Evolutionary conservation across 1,284 basidiomycete genomes (phyloP), one percentile per base, ranked within the genome.

Genomic region (Apiotrichum siamense): DNA sequence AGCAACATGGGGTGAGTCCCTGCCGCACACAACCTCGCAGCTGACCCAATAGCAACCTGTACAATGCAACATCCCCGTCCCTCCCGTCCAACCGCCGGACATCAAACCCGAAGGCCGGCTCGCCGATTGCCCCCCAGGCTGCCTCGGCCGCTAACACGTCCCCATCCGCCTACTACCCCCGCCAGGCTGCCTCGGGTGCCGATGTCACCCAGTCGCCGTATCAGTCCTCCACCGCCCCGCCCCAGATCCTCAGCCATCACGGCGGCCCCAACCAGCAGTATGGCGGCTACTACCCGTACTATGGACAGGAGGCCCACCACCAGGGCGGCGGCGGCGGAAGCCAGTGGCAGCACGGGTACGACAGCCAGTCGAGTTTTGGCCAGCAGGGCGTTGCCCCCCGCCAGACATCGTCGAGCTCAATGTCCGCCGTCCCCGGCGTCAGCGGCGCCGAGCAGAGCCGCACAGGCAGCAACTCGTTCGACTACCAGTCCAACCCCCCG

Each of bases 101-200:
- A 3, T 66, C 64, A 15, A 62, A 61, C 43, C 58, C 54, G 20
- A 61, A 62, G 38, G 45, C 58, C 0, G 21, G 27, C 33, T 44
- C 37, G 6, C 62, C 62, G 27, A 41, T 59, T 7, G 43, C 43
- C 5, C 55, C 57, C 20, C 36, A 52, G 15, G 38, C 61, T 7
- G 40, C 58, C 15, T 43, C 49, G 10, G 57, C 52, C 7, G 49
- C 56, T n/a, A 57, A 61, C 39, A 59, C 60, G 3, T 64, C 64
- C 6, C 61, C 66, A 3, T 60, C 60, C 2, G 55, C 61, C 13
- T 67, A 63, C 52, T 66, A 65, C 44, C 55, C 55, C 24, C 39
- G 50, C n/a, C 47, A 47, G 51, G 10, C 52, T 1, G 38, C 31
- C 3, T 31, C 45, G 9, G 36, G 31, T 18, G 36, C 52, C 27